Evolutionary conservation across 768 basidiomycete genomes (phyloP).

Genomic region (Macrolepiota dolichaula): DNA sequence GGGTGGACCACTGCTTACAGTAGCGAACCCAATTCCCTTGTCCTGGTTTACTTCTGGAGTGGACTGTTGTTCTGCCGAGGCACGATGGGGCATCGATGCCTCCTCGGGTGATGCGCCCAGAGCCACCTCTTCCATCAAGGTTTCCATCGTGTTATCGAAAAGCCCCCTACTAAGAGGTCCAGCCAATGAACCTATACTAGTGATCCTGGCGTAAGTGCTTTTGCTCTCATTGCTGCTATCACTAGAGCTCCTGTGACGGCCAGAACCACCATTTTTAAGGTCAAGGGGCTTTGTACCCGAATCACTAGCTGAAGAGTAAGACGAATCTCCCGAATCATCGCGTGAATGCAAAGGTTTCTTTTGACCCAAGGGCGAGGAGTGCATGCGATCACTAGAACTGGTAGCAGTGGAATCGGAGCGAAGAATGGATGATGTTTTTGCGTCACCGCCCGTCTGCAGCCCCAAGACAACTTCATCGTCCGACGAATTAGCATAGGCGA

Average conservation of each 20-base stretch:
- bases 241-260: slow-evolving; percentile 25
- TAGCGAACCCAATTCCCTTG: slow-evolving; percentile 2
- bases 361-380: background rate
- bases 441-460: background rate
- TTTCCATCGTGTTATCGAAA: slow-evolving; percentile 16
- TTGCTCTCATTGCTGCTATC: slow-evolving; percentile 25
- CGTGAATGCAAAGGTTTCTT: slow-evolving; percentile 11
- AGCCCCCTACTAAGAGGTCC: slow-evolving; percentile 8
- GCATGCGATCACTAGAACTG: slow-evolving; percentile 7
- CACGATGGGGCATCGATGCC: slow-evolving; percentile 8
- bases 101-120: slow-evolving; percentile 19
- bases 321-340: slow-evolving; percentile 23
- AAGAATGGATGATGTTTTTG: slow-evolving; percentile 6
- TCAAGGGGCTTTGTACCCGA: slow-evolving; percentile 33
- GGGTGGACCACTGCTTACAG: slow-evolving; percentile 20
- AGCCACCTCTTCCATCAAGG: slow-evolving; percentile 13
- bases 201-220: slow-evolving; percentile 28
- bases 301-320: slow-evolving; percentile 19
- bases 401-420: slow-evolving; percentile 11
- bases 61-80: background rate
- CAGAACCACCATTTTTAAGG: slow-evolving; percentile 32
- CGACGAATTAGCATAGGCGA: slow-evolving; percentile 49
- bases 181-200: slow-evolving; percentile 9
- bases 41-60: slow-evolving; percentile 1
- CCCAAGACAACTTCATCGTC: slow-evolving; percentile 34